These are phyloP conservation scores for Kodamaea plutei DNA, from an alignment of 1,139 yeast genomes.

Conservation along the genomic window DNA sequence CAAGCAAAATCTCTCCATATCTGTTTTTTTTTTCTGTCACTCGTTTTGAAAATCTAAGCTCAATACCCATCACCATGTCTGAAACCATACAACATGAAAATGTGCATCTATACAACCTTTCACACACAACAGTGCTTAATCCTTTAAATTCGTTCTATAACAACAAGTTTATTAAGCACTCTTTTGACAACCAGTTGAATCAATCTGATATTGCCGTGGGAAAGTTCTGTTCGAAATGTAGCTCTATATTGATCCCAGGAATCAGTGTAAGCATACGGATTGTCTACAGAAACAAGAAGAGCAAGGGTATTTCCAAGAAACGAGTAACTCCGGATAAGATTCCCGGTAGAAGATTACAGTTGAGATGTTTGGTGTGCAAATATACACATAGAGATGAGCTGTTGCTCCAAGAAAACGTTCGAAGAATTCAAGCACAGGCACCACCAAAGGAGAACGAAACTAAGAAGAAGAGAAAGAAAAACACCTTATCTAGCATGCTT, in stretches of 20 bases:
- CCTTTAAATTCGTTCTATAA: constrained; percentile 28
- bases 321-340: constrained; percentile 1
- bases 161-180: constrained; percentile 19
- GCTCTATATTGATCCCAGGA: constrained; percentile 43
- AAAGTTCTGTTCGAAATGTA: constrained; percentile 47
- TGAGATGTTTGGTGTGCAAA: constrained; percentile 30
- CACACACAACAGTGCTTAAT: constrained; percentile 24
- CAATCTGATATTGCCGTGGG: constrained; percentile 20
- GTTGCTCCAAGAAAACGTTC: constrained; percentile 9
- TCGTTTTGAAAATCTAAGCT: no score
- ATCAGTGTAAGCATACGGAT: constrained; percentile 32
- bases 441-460: constrained; percentile 8
- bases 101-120: constrained; percentile 28
- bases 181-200: constrained; percentile 22
- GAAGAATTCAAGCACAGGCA: constrained; percentile 2
- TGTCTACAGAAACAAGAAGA: constrained; percentile 14
- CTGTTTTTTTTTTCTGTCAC: no score
- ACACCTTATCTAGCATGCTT: constrained; percentile 34
- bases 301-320: constrained; percentile 10
- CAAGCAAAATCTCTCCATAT: no score
- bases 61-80: constrained; percentile 4
- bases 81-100: constrained; percentile 9
- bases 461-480: constrained; percentile 28
- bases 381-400: constrained; percentile 10
- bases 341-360: constrained; percentile 18